Evolutionary conservation across 345 rosid genomes (phyloP).

Genomic region (Eucalyptus globulus): DNA sequence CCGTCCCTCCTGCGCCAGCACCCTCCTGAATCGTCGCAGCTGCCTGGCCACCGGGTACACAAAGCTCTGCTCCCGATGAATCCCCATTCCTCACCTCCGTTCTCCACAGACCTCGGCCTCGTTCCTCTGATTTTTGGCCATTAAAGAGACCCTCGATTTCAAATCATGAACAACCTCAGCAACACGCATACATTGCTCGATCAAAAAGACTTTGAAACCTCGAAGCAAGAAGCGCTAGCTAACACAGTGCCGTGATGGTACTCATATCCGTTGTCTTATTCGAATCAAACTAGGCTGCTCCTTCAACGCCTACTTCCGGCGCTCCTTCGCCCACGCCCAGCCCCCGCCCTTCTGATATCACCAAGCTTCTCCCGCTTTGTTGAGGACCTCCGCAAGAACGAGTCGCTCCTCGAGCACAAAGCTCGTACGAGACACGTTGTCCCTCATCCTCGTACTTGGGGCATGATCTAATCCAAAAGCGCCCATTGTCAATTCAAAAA

Average conservation of each 20-base stretch:
- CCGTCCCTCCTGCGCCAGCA: conserved; percentile 10
- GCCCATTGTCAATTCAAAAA: not conserved
- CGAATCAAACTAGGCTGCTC: not conserved
- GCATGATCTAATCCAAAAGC: not conserved
- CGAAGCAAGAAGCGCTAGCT: not conserved
- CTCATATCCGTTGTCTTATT: not conserved
- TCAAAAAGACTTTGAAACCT: not conserved
- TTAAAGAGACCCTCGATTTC: not conserved
- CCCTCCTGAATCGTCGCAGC: conserved; percentile 24
- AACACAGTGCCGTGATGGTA: not conserved
- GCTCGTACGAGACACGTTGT: not conserved
- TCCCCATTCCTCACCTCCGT: conserved; percentile 4
- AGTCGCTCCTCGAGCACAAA: not conserved
- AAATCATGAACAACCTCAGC: not conserved
- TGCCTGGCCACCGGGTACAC: conserved; percentile 14
- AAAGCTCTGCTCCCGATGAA: conserved; percentile 17
- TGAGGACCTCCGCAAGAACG: not conserved
- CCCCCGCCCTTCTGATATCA: accelerated
- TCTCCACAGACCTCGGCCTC: conserved; percentile 9
- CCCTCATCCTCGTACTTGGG: not conserved
- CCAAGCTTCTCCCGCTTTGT: not conserved
- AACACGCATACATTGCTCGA: not conserved
- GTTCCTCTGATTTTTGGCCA: not conserved
- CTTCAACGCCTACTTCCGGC: not conserved
- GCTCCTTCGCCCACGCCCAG: not conserved